Base-by-base conservation (phyloP, 805 yeast species). In the Starmerella riodocensis region DNA sequence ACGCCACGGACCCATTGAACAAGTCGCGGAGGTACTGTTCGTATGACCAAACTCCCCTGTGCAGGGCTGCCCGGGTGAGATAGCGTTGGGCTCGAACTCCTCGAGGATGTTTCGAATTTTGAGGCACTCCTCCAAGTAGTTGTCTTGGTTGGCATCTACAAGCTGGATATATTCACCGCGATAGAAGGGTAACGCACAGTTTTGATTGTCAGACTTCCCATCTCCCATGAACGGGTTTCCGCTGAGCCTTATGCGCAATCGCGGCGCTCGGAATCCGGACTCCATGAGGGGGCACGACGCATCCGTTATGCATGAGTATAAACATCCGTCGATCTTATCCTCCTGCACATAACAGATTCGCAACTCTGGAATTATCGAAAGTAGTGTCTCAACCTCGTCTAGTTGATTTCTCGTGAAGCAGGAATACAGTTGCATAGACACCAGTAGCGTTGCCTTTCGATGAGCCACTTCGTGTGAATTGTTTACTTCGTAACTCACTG, bases 171-270 rank as follows among this genome's bases (percentile, higher is more conserved):
- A 80, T 55, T 80, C 91, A 44, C 93, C 93, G 47, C 91, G 69
- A 51, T 75, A 72, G 60, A 78, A 81, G 25, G 78, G 71, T 35
- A 81, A 56, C 5, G 86, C 73, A 56, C 74, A 81, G 53, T 81
- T 81, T 55, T 81, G 93, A 53, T 81, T 81, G 58, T 81, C 93
- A 23, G 85, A 71, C 56, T 80, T 80, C 41, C 93, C 93, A 56
- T 80, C 91, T 34, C 93, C 93, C 43, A 81, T 65, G 39, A 80
- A 77, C 34, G 93, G 93, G 55, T 79, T 73, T 14, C 93, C 93
- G 12, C 86, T 76, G 32, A 81, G 64, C 49, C 64, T 71, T 34
- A 81, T 69, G 49, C 75, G 64, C 51, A 74, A 75, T 49, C 74
- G 73, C 23, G 83, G 83, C 42, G 64, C 63, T 9, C 79, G 62